These are phyloP conservation scores for Anthracocystis setariae DNA, from an alignment of 1,284 basidiomycete species.

Conservation along the genomic window DNA sequence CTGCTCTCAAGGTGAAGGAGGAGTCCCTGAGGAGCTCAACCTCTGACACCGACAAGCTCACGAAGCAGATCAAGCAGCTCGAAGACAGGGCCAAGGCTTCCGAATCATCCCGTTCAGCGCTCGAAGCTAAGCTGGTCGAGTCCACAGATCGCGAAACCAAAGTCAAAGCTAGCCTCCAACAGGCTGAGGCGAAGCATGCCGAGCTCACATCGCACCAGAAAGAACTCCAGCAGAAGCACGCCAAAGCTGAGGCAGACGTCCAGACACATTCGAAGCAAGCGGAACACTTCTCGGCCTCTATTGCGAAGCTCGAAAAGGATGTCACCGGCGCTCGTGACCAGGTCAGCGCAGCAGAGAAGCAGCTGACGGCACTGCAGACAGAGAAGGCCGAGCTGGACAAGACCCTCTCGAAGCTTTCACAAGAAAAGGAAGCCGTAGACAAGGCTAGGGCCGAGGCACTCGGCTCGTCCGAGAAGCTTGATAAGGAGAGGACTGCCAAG, in stretches of 20 bases:
- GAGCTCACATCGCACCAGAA: constrained; percentile 1
- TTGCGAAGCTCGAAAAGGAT: constrained; percentile 24
- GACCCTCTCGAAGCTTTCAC: constrained; percentile 26
- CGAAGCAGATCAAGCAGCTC: constrained; percentile 5
- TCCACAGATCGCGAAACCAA: constrained; percentile 22
- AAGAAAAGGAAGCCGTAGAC: constrained; percentile 25
- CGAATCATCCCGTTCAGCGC: not conserved
- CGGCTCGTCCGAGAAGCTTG: constrained; percentile 13
- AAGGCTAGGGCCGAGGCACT: constrained; percentile 23
- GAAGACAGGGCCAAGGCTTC: not conserved
- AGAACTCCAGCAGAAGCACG: constrained; percentile 26
- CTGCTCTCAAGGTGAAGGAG: too few relatives aligned
- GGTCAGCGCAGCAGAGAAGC: constrained; percentile 25
- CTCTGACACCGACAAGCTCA: not conserved
- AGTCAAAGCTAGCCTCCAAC: constrained; percentile 11
- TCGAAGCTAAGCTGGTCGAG: constrained; percentile 18
- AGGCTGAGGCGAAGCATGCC: constrained; percentile 12
- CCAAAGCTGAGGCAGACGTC: constrained; percentile 19
- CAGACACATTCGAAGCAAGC: constrained; percentile 19
- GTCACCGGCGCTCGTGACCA: constrained; percentile 13
- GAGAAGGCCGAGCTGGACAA: constrained; percentile 35
- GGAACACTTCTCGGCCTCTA: constrained; percentile 10
- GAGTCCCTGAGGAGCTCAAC: too few relatives aligned
- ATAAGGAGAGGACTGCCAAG: constrained; percentile 20
- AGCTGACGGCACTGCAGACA: constrained; percentile 17